phyloP scores from a whole-genome alignment of 2,329 filamentous ascomycete species.

The Cladosporium austrohemisphaericum region DNA sequence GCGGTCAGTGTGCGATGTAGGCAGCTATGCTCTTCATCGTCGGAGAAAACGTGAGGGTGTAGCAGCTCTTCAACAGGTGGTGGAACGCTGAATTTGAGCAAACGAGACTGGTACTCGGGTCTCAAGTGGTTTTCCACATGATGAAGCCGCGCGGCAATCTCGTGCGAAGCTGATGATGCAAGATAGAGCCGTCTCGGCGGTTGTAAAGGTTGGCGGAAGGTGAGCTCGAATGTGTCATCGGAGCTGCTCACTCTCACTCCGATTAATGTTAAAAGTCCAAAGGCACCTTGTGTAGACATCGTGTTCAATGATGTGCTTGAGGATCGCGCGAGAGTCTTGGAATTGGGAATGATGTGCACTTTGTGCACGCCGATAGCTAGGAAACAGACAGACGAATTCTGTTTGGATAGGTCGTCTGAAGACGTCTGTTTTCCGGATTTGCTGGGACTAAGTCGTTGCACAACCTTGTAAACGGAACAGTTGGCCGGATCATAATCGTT shows the following conservation, averaged over 20 bases:
- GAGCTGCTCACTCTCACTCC: conserved; percentile 56
- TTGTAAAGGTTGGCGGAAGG: conserved; percentile 56
- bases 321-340: conserved; percentile 51
- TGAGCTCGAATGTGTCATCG: conserved; percentile 65
- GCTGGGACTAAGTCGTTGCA: conserved; percentile 54
- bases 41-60: conserved; percentile 45
- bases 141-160: conserved; percentile 61
- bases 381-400: conserved; percentile 63
- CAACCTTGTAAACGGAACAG: conserved; percentile 66
- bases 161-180: conserved; percentile 60
- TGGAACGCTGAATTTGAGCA: conserved; percentile 61
- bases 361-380: conserved; percentile 67
- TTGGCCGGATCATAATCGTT: conserved; percentile 65
- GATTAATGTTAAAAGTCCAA: conserved; percentile 61
- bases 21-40: conserved; percentile 57
- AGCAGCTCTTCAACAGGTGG: conserved; percentile 51
- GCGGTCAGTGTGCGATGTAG: conserved; percentile 66
- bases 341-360: conserved; percentile 63
- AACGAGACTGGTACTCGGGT: conserved; percentile 62
- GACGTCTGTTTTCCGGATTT: conserved; percentile 57
- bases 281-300: conserved; percentile 50
- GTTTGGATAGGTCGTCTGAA: conserved; percentile 63
- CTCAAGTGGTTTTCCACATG: conserved; percentile 60
- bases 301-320: conserved; percentile 51
- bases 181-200: conserved; percentile 55